Evolutionary conservation across 2,329 filamentous ascomycete species (phyloP), one percentile per base, ranked within the genome.

Genomic region (Allantophomopsis lycopodina): DNA sequence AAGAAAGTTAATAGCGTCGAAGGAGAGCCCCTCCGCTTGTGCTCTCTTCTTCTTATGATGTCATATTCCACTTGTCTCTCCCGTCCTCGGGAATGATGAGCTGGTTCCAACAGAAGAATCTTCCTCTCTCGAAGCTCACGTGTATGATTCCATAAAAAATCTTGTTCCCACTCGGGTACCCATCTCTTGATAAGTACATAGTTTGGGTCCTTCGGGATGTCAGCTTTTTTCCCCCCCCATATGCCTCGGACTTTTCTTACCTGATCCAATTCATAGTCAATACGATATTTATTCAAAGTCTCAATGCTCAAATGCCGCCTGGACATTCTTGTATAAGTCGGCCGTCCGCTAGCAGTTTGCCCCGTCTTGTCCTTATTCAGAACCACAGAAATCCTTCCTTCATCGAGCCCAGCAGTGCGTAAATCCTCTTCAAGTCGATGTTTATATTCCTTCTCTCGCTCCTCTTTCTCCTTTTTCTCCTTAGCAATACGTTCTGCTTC

Each of bases 151-250:
- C 83, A 88, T 37, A 86, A 69, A 41, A 75, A 63, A 42, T 84
- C 72, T 51, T 85, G 82, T 54, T 85, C 73, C 44, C 73, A 71
- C 48, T 85, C 76, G 4, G 74, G 71, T 38, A 87, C 75, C 74
- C 75, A 83, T 41, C 76, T 68, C 58, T 81, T 83, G 60, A 87
- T 81, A 43, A 88, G 59, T 40, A 87, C 64, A 49, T 75, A 87
- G 36, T 81, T 75, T 14, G 73, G 69, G 50, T 87, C 78, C 66
- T 76, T 47, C 55, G 38, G 61, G 41, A 12, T 50, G 53, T 57
- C 60, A 75, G 47, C 36, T 34, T 32, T 17, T 13, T 13, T 10
- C n/a, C 28, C n/a, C n/a, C 28, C n/a, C 10, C 17, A n/a, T 14
- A n/a, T 31, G 10, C 11, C 5, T 14, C 15, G 15, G 7, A 23